These are phyloP conservation scores for Xylaria telfairii DNA, from an alignment of 495 filamentous ascomycete genomes.

Conservation along the genomic window DNA sequence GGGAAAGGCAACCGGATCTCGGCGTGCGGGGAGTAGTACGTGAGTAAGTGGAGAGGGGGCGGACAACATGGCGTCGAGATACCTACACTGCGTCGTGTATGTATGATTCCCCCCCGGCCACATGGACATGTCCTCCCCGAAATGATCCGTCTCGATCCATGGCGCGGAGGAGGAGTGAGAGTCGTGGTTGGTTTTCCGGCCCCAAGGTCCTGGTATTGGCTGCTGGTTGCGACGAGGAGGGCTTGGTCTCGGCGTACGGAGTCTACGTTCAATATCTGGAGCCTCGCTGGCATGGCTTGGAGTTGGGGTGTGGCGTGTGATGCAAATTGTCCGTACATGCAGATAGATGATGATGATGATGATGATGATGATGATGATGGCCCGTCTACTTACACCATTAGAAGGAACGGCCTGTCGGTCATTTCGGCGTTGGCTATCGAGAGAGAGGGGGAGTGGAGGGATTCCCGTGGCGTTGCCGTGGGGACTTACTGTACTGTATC, in stretches of 20 bases:
- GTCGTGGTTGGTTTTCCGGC: too few relatives aligned
- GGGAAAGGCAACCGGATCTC: not conserved
- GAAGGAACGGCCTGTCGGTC: not conserved
- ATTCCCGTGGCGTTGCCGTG: not conserved
- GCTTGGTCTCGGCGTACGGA: constrained; percentile 6
- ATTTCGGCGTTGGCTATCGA: not conserved
- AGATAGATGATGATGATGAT: too few relatives aligned
- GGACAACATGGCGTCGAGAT: constrained; percentile 10
- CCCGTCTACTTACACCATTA: not conserved
- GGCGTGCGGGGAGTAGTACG: not conserved
- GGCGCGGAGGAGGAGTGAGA: not conserved
- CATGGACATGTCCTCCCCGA: too few relatives aligned
- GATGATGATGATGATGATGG: too few relatives aligned
- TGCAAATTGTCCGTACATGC: not conserved
- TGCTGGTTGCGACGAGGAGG: not conserved
- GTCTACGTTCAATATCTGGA: constrained; percentile 7
- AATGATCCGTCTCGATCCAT: constrained; percentile 11
- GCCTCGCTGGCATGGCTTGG: constrained; percentile 5
- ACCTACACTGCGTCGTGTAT: constrained; percentile 9
- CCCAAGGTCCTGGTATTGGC: not conserved
- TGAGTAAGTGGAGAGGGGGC: not conserved
- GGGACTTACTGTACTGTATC: not conserved
- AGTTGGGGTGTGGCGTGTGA: not conserved
- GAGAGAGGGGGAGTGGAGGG: not conserved
- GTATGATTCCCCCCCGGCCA: too few relatives aligned